phyloP scores from a whole-genome alignment of 352 stramenopile genomes.

The Globisporangium alternatum region DNA sequence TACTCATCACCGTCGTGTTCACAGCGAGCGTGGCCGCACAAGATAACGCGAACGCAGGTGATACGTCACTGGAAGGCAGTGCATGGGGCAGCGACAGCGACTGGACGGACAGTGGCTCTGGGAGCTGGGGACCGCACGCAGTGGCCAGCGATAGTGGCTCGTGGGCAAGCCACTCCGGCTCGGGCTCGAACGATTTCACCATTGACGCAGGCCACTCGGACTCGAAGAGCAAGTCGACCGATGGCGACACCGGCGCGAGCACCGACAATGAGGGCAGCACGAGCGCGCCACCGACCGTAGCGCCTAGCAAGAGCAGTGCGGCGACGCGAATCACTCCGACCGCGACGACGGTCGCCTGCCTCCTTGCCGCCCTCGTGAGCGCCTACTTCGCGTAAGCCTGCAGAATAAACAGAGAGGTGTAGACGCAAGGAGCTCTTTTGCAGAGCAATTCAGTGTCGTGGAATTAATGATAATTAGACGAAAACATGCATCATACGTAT shows the following conservation, averaged over 20 bases:
- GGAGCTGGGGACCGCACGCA: background rate
- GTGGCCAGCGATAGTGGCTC: background rate
- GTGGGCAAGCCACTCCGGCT: background rate
- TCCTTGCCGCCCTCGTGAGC: background rate
- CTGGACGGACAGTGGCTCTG: background rate
- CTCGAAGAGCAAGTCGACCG: background rate
- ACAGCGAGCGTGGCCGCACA: background rate
- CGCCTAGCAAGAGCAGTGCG: background rate
- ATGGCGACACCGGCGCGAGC: no score
- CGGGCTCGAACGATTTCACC: background rate
- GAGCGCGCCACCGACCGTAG: background rate
- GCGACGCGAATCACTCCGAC: background rate
- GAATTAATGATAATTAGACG: background rate
- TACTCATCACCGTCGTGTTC: background rate
- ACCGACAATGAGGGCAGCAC: background rate
- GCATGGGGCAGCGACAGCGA: background rate
- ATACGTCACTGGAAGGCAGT: background rate
- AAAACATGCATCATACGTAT: background rate
- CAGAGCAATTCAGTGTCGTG: background rate
- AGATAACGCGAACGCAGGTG: background rate
- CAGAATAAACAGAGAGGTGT: background rate
- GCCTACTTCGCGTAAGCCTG: background rate
- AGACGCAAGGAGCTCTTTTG: background rate
- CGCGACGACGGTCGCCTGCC: background rate
- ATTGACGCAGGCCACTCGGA: background rate